Base-by-base conservation (phyloP, 1,139 yeast species). In the Blastobotrys aristatus region DNA sequence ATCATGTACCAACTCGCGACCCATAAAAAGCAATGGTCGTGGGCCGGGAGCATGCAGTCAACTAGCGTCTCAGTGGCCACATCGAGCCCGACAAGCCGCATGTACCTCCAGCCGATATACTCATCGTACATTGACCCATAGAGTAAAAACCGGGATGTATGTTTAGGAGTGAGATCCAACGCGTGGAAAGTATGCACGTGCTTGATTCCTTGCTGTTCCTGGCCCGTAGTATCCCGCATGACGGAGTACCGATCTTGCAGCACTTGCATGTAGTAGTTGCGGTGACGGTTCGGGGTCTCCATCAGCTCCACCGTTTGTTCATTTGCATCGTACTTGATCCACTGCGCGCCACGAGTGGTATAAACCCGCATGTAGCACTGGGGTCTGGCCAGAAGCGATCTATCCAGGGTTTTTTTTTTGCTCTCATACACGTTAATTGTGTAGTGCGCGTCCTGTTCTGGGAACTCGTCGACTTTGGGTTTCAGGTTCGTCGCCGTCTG, bases 1-100 rank as follows among this genome's bases (percentile, higher is more conserved):
- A 32, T 32, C 36, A 32, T 32, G 7, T 32, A 32, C 36, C 36
- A 32, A 32, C 18, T 32, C 18, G 36, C 18, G 20, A 32, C 36
- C 16, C 18, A 32, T 13, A 32, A 32, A 6, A 7, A 17, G 18
- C 36, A 32, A 32, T 32, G 36, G 18, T 32, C 36, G 20, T 32
- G 36, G 4, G 36, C 36, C 18, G 36, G 36, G 16, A 32, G 18
- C 36, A 32, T 32, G 20, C 36, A 17, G 20, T 32, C 36, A 17
- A 32, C 18, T 13, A 32, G 7, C 20, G 10, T 32, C 6, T 21
- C 36, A 4, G 17, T 32, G 16, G 16, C 36, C 3, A 32, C 36
- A 4, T 32, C 36, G 21, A 32, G 16, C 17, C 36, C 36, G 18
- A 32, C 18, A 8, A 32, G 20, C 18, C 36, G 16, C 36, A 32